Conservation (phyloP, 805 yeast genomes). For the Wickerhamiella dianesei region DNA sequence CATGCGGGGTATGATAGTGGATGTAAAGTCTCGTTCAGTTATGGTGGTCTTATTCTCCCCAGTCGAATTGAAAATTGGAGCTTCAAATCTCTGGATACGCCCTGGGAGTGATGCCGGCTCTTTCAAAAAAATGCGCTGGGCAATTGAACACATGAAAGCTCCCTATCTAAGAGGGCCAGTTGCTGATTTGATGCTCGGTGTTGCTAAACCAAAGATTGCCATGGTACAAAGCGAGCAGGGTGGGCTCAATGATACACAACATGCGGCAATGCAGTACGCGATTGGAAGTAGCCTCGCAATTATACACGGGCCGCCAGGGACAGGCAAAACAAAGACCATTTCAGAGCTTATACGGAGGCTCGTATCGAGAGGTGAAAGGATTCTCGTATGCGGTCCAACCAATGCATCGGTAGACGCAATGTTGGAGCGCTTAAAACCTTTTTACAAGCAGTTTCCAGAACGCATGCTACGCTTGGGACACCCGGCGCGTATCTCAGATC, state of each 20-base stretch:
- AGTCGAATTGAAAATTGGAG: too few species aligned
- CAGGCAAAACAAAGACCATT: constrained; percentile 74
- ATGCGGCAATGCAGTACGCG: constrained; percentile 55
- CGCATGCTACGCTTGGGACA: constrained; percentile 74
- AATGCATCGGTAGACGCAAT: constrained; percentile 78
- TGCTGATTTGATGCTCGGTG: neutral
- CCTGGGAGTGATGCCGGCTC: neutral
- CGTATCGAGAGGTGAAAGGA: constrained; percentile 37
- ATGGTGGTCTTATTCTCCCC: too few species aligned
- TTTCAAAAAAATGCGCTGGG: neutral
- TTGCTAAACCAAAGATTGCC: neutral
- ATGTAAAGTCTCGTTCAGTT: too few species aligned
- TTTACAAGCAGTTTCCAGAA: constrained; percentile 21
- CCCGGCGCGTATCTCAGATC: constrained; percentile 69
- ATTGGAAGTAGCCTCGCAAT: constrained; percentile 37
- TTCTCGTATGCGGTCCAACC: constrained; percentile 87
- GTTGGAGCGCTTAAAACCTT: constrained; percentile 55
- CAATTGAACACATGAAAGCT: neutral
- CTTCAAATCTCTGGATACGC: too few species aligned
- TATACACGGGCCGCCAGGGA: constrained; percentile 73
- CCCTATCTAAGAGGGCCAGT: neutral
- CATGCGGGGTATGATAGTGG: too few species aligned
- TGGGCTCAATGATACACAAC: constrained; percentile 55
- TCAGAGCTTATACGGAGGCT: constrained; percentile 71
- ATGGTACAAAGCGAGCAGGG: neutral